Percentiles rank a stretch among this genome's conserved stretches.
Conservation (phyloP, 352 stramenopile genomes). For the Pythium phragmitis region DNA sequence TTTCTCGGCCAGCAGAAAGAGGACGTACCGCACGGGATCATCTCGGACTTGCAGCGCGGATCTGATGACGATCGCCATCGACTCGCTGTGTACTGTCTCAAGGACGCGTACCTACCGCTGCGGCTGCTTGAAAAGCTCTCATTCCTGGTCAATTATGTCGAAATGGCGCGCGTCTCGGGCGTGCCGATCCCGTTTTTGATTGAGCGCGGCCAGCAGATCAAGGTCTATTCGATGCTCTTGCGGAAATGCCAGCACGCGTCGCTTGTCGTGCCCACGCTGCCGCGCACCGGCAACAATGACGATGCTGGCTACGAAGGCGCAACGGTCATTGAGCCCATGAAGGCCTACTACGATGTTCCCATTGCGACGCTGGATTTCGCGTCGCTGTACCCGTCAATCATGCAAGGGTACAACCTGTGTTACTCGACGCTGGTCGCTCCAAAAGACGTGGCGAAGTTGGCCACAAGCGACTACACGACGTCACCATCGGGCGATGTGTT, state of each 20-base stretch:
- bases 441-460: conserved; percentile 58
- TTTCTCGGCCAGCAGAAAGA: conserved; percentile 99
- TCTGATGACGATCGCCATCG: conserved; percentile 97
- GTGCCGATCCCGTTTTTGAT: conserved; percentile 98
- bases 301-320: conserved; percentile 96
- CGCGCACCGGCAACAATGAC: conserved; percentile 77
- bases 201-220: conserved; percentile 98
- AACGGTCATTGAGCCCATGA: conserved; percentile 99
- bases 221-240: conserved; percentile 99
- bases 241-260: conserved; percentile 94
- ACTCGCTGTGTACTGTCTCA: conserved; percentile 99
- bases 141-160: conserved; percentile 99
- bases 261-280: conserved; percentile 96
- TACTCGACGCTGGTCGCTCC: conserved; percentile 98
- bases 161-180: conserved; percentile 99
- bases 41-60: conserved; percentile 92
- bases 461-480: conserved; percentile 85
- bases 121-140: conserved; percentile 98
- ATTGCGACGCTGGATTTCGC: conserved; percentile 99
- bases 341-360: conserved; percentile 98
- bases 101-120: conserved; percentile 97
- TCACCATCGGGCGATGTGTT: conserved; percentile 97
- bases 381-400: conserved; percentile 99
- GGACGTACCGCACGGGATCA: conserved; percentile 99
- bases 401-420: conserved; percentile 99